Base-by-base conservation (phyloP, 495 filamentous ascomycete genomes). In the Neurospora sublineolata region DNA sequence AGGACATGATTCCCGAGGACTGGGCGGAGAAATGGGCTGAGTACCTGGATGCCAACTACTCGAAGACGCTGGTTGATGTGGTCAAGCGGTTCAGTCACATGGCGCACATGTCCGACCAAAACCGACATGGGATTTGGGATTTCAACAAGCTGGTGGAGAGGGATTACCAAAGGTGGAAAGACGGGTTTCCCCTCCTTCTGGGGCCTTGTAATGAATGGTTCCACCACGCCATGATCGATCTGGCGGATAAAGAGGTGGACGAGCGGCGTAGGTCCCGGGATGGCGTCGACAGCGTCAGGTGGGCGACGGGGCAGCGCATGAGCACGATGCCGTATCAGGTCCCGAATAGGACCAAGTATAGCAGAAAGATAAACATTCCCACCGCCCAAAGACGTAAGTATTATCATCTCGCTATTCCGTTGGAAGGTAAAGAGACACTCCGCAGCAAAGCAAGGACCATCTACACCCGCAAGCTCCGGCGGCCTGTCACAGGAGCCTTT, bases 181-280 rank as follows among this genome's bases (percentile, higher is more conserved):
- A 69, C 27, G 69, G 64, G 67, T 11, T 0, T 4, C 2, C 10
- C 3, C 37, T 67, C 46, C 4, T 3, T 27, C 5, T 58, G 1
- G 20, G 0, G 14, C 71, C 69, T 4, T 2, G 18, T 33, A 71
- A 75, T 39, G 60, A 73, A 37, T 58, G 27, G 9, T 38, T 73
- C 36, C 72, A 70, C 37, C 69, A 72, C 20, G 0, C 20, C 11
- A 37, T 68, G 30, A 68, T 75, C 40, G 68, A 68, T 37, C 12
- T 64, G 68, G 73, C 71, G 16, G 73, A 75, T 40, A 5, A 1
- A 12, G n/a, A 73, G 39, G 16, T 75, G 23, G 40, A 71, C 20
- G 14, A 37, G 16, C 23, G 36, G 12, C 5, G 46, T 7, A 30
- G 23, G 46, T 27, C 1, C 20, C 46, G 4, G 23, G 20, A 4